These are phyloP conservation scores for Phlebiopsis flavidoalba DNA, from an alignment of 768 basidiomycete species.

Conservation along the genomic window DNA sequence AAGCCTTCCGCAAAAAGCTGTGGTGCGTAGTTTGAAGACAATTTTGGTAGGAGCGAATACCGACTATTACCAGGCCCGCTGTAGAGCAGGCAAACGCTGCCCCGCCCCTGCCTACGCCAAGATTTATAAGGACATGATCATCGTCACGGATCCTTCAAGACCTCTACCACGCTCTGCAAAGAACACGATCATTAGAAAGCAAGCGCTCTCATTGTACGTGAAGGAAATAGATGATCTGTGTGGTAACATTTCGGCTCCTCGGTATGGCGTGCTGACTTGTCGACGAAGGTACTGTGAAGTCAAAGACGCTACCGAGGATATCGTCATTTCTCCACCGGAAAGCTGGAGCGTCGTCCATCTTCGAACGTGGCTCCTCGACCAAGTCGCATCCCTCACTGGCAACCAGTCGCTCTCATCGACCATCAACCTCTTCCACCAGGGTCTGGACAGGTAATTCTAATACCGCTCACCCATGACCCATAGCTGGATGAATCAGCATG, in stretches of 20 bases:
- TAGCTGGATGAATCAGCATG: neutral
- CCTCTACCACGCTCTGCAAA: slow-evolving; percentile 12
- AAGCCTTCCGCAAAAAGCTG: slow-evolving; percentile 5
- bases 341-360: slow-evolving; percentile 8
- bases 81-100: slow-evolving; percentile 19
- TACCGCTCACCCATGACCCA: neutral
- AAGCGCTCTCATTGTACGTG: neutral
- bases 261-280: neutral
- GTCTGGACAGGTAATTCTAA: slow-evolving; percentile 9
- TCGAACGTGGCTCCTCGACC: slow-evolving; percentile 8
- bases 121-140: slow-evolving; percentile 26
- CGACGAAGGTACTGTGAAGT: slow-evolving; percentile 7
- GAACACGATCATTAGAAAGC: slow-evolving; percentile 9
- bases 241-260: neutral
- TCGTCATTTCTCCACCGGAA: slow-evolving; percentile 9
- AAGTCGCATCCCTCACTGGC: slow-evolving; percentile 3
- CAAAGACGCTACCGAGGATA: slow-evolving; percentile 7
- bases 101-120: slow-evolving; percentile 24
- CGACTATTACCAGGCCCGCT: slow-evolving; percentile 16
- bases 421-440: slow-evolving; percentile 8
- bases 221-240: slow-evolving; percentile 11
- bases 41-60: neutral
- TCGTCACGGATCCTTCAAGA: slow-evolving; percentile 7
- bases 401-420: neutral
- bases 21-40: slow-evolving; percentile 1